Evolutionary conservation across 257 asterid species (phyloP), one percentile per base, ranked within the genome.

Genomic region (Fraxinus anomala): DNA sequence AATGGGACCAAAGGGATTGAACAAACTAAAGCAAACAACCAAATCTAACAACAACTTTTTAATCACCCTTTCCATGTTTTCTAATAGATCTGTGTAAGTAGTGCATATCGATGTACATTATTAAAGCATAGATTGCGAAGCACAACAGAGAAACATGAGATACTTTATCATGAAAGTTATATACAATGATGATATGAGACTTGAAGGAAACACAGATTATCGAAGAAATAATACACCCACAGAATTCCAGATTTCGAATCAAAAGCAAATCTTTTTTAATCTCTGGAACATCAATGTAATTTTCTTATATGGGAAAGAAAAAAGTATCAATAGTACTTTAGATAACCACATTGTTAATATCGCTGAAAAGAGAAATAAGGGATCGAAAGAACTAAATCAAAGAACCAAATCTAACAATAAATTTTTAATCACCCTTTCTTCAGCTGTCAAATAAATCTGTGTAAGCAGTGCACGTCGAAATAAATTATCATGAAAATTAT

Each of bases 341-440:
- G 56, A 59, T 40, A 40, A 44, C 71, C 72, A 73, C 84, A 36
- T 82, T 69, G 87, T 78, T 84, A 78, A 84, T 37, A 56, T 78
- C 78, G 81, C 44, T 80, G 36, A 47, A 68, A 21, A 28, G 61
- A 44, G 66, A 66, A 23, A 63, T 39, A 26, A 39, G 1, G 66
- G 66, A 74, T 49, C 61, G 72, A 70, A 42, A 42, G 17, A 42
- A 42, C 51, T 12, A 42, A 42, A 42, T 12, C 51, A 42, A 42
- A 42, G 16, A 42, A 42, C 16, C 51, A 42, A 42, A 11, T 42
- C 47, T 40, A 10, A 42, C 51, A 42, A 42, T 42, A 42, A 42
- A 11, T 42, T 42, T 42, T 42, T 42, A 42, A 42, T 42, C 51
- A 0, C 51, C 51, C 16, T 42, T 11, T 42, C 16, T 42, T 11